phyloP scores from a whole-genome alignment of 768 basidiomycete species.

The Pulveroboletus ravenelii region DNA sequence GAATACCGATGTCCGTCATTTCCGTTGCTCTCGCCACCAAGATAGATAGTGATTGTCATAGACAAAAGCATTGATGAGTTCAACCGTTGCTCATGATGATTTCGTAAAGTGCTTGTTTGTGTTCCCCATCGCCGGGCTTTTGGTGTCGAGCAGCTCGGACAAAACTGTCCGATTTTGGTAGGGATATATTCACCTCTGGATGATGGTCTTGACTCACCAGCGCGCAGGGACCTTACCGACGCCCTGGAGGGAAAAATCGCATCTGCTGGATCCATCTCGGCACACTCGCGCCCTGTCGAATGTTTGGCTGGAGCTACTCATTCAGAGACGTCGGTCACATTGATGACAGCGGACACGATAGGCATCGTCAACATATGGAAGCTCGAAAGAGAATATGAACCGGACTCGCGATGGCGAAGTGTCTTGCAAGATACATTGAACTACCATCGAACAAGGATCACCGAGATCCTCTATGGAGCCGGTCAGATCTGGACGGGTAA shows the following conservation, averaged over 20 bases:
- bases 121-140: conserved; percentile 56
- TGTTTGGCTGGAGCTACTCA: conserved; percentile 54
- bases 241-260: conserved; percentile 37
- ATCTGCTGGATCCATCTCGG: conserved; percentile 65
- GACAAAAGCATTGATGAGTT: conserved; percentile 67
- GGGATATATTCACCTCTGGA: conserved; percentile 14
- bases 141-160: conserved; percentile 88
- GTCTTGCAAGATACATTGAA: conserved; percentile 51
- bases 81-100: conserved; percentile 77
- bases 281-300: conserved; percentile 87
- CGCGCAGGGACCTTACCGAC: conserved; percentile 57
- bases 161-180: conserved; percentile 86
- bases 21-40: neutral
- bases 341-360: conserved; percentile 91
- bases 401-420: conserved; percentile 46
- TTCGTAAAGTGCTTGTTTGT: conserved; percentile 86
- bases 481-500: conserved; percentile 88
- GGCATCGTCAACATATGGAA: conserved; percentile 84
- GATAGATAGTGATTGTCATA: conserved; percentile 29
- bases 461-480: conserved; percentile 61
- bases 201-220: neutral
- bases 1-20: conserved; percentile 59
- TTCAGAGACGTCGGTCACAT: conserved; percentile 42
- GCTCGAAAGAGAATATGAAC: conserved; percentile 40
- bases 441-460: conserved; percentile 81